Evolutionary conservation across 1,284 basidiomycete genomes (phyloP).

Genomic region (Irpex sp.): DNA sequence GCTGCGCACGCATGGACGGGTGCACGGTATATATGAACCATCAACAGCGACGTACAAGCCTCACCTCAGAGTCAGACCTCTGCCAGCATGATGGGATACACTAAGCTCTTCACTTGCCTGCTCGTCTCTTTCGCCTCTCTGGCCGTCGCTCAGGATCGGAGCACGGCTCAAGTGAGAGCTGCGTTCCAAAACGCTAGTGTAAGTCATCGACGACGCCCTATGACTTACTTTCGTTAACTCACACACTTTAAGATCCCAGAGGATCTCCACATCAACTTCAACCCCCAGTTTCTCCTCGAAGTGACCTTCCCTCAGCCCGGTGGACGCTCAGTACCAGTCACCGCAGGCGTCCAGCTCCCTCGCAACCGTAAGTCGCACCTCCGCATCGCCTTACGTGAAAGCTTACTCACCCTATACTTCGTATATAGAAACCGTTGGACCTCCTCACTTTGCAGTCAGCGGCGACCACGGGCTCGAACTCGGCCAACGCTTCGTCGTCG

Average conservation of each 20-base stretch:
- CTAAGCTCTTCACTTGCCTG: neutral
- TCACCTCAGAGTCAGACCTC: neutral
- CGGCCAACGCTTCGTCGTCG: slow-evolving; percentile 41
- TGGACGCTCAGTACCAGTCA: slow-evolving; percentile 27
- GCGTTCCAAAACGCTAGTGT: neutral
- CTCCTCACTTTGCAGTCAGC: slow-evolving; percentile 36
- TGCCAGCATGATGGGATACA: neutral
- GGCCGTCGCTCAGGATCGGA: neutral
- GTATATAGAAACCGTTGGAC: slow-evolving; percentile 36
- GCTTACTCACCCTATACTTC: neutral
- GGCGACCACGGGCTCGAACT: slow-evolving; percentile 20
- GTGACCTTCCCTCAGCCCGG: slow-evolving; percentile 16
- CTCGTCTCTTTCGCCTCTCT: neutral
- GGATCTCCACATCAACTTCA: slow-evolving; percentile 11
- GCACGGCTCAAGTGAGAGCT: neutral
- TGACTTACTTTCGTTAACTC: neutral
- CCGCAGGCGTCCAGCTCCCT: slow-evolving; percentile 36
- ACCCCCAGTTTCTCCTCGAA: slow-evolving; percentile 15
- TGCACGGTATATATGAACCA: neutral
- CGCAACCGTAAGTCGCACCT: slow-evolving; percentile 28
- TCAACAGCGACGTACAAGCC: neutral
- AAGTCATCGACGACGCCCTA: neutral
- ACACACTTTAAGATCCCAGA: slow-evolving; percentile 10
- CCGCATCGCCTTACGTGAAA: neutral
- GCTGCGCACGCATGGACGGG: neutral